These are phyloP conservation scores for Anisodus tanguticus DNA, from an alignment of 257 asterid species.

Conservation along the genomic window DNA sequence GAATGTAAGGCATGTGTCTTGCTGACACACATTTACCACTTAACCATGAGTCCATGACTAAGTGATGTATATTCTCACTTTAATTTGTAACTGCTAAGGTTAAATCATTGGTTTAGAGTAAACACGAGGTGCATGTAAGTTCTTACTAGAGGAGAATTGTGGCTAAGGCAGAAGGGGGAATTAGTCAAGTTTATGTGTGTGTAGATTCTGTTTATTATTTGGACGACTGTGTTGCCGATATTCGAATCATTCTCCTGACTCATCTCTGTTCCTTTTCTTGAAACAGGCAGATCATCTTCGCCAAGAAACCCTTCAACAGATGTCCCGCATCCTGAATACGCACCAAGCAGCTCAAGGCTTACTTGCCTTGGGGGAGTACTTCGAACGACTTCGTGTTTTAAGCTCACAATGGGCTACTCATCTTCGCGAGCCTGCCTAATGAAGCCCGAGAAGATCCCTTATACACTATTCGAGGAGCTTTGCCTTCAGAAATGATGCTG, in stretches of 20 bases:
- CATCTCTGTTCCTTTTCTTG: neutral
- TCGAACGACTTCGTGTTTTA: constrained; percentile 47
- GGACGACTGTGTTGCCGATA: neutral
- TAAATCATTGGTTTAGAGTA: neutral
- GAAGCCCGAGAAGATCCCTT: constrained; percentile 24
- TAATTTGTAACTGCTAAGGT: neutral
- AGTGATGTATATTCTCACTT: neutral
- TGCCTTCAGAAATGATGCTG: constrained; percentile 17
- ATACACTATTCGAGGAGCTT: constrained; percentile 21
- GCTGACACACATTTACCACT: no score
- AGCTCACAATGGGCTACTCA: constrained; percentile 46
- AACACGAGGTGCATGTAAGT: neutral
- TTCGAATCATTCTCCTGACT: neutral
- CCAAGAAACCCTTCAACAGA: constrained; percentile 45
- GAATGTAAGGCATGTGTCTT: neutral
- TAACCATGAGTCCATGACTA: no score
- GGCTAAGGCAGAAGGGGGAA: neutral
- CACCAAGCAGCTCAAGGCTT: constrained; percentile 54
- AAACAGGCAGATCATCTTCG: constrained; percentile 61
- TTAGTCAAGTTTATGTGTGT: neutral
- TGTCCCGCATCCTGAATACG: constrained; percentile 41
- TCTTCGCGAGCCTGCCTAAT: constrained; percentile 44
- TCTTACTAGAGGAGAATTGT: neutral
- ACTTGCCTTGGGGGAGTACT: constrained; percentile 52
- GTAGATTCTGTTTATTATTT: neutral